Percentiles rank a stretch among this genome's conserved stretches.
Conservation (phyloP, 306 rosid genomes). For the Notholithocarpus densiflorus region DNA sequence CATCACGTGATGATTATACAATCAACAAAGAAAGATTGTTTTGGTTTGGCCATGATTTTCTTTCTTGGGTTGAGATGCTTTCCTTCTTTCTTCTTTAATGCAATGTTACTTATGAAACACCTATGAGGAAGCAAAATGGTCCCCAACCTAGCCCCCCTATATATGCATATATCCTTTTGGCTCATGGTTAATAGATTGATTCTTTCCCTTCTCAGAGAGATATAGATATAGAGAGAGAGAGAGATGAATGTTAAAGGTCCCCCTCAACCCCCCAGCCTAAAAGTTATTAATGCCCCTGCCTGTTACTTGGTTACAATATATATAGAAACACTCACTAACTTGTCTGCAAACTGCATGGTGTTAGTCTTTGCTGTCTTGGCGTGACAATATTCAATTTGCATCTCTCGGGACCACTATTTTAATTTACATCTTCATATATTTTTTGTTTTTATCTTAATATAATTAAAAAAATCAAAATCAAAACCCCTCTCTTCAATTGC, state of each 20-base stretch:
- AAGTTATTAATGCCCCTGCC: conserved; percentile 48
- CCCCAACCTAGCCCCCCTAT: conserved; percentile 38
- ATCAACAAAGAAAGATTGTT: conserved; percentile 17
- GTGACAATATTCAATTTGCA: conserved; percentile 91
- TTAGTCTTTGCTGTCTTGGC: conserved; percentile 46
- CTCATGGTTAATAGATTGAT: conserved; percentile 19
- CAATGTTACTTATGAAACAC: conserved; percentile 32
- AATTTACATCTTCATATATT: conserved; percentile 3
- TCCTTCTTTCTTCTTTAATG: conserved; percentile 24
- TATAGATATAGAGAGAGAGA: conserved; percentile 6
- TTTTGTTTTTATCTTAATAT: conserved; percentile 25
- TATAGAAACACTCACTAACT: conserved; percentile 52
- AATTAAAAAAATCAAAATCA: neutral
- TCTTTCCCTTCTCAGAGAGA: neutral
- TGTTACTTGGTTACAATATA: conserved; percentile 30
- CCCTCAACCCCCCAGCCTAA: conserved; percentile 45
- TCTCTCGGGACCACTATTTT: conserved; percentile 62
- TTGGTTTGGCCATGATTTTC: conserved; percentile 12
- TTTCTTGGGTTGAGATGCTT: conserved; percentile 34
- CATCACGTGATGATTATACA: neutral
- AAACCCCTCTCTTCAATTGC: neutral
- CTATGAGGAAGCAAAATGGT: conserved; percentile 66
- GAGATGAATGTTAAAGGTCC: conserved; percentile 41
- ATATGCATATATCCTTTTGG: conserved; percentile 19
- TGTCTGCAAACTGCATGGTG: conserved; percentile 82